These are phyloP conservation scores for Neofusicoccum cordaticola DNA, from an alignment of 2,329 filamentous ascomycete genomes.

Conservation along the genomic window DNA sequence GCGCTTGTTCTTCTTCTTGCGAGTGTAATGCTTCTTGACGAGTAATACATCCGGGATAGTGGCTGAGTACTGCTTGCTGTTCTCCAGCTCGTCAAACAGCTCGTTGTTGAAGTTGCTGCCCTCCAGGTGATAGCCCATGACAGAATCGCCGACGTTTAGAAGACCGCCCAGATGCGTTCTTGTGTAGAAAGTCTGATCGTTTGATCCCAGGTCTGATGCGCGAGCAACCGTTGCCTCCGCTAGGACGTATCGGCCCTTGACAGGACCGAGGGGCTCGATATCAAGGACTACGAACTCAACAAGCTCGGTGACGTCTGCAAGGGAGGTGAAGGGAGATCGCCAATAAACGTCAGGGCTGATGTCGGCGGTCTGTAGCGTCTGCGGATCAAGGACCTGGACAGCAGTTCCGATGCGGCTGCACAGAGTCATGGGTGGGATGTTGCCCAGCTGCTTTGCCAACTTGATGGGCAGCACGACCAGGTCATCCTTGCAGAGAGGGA, in stretches of 20 bases:
- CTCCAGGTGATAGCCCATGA: slow-evolving; percentile 87
- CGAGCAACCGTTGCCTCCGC: slow-evolving; percentile 86
- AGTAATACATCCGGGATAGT: slow-evolving; percentile 88
- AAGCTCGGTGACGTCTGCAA: slow-evolving; percentile 80
- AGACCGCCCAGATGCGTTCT: slow-evolving; percentile 86
- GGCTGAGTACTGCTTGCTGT: slow-evolving; percentile 70
- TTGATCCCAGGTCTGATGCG: slow-evolving; percentile 79
- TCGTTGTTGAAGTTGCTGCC: slow-evolving; percentile 91
- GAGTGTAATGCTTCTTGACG: slow-evolving; percentile 94
- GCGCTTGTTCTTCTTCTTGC: slow-evolving; percentile 73
- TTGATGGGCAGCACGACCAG: slow-evolving; percentile 89
- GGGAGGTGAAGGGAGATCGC: slow-evolving; percentile 78
- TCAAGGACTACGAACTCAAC: slow-evolving; percentile 95
- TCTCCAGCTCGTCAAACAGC: slow-evolving; percentile 78
- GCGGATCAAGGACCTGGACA: slow-evolving; percentile 84
- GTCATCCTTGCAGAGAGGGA: slow-evolving; percentile 97
- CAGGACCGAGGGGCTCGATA: slow-evolving; percentile 73
- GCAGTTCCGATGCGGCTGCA: slow-evolving; percentile 88
- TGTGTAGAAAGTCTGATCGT: slow-evolving; percentile 84
- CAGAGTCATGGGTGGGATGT: slow-evolving; percentile 80
- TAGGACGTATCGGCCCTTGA: slow-evolving; percentile 77
- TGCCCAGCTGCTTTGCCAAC: slow-evolving; percentile 80
- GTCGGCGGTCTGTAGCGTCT: slow-evolving; percentile 87
- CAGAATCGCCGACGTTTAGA: slow-evolving; percentile 84
- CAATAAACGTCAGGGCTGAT: slow-evolving; percentile 82